Evolutionary conservation across 2,329 filamentous ascomycete genomes (phyloP), one percentile per base, ranked within the genome.

Genomic region (Pestalotiopsis sp.): DNA sequence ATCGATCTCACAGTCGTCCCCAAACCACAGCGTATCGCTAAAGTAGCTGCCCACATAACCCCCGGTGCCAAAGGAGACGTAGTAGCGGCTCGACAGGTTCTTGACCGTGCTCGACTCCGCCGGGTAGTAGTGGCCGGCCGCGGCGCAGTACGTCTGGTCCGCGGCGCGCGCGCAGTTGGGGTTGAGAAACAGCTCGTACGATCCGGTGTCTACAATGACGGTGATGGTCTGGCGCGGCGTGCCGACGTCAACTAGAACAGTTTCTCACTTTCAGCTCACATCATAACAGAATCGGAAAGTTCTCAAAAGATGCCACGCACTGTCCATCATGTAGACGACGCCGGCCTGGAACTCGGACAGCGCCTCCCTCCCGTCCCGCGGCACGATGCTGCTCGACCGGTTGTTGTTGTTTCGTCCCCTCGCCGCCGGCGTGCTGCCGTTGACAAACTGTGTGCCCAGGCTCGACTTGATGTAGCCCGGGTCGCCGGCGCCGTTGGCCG

Each of bases 191-290:
- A 80, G 73, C 66, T 80, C 78, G 64, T 76, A 80, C 0, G 80
- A 82, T 6, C 80, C 80, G 2, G 80, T 82, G 66, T 82, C 80
- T 52, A 82, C 72, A 27, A 78, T 77, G 9, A 81, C 76, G 17
- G 75, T 78, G 66, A 81, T 71, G n/a, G 63, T 71, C 69, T 82
- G 80, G 6, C 75, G 73, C 3, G 80, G 80, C 0, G 78, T 81
- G 6, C 80, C 80, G 41, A 82, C 74, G 9, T 77, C 74, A 58
- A 82, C 80, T 80, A 41, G 38, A 1, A 13, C 3, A 20, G 17
- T 11, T 20, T 4, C 5, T 31, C 27, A 31, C 27, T 31, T 6
- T 31, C 5, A 36, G 31, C 31, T 36, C 31, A 36, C 31, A 31
- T 31, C 27, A 31, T 7, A 6, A 7, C 6, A 31, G 6, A 6